phyloP scores from a whole-genome alignment of 208 protist genomes.

The Trypanosoma grayi region DNA sequence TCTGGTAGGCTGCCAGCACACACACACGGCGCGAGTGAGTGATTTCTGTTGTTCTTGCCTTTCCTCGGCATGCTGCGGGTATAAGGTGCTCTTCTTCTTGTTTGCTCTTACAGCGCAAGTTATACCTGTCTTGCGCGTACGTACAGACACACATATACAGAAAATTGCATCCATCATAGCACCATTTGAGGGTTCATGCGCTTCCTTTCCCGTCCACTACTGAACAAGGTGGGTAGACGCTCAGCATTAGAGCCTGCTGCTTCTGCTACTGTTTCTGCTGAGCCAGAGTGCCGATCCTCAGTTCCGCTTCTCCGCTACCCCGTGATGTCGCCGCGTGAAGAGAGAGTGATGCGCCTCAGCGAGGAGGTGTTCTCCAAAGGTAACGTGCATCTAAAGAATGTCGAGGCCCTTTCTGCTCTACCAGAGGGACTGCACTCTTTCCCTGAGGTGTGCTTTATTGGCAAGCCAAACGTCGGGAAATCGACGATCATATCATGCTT shows the following conservation, averaged over 20 bases:
- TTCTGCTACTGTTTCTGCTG: neutral
- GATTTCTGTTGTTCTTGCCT: neutral
- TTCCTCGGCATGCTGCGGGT: neutral
- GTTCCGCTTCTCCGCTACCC: constrained; percentile 1
- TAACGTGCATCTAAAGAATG: constrained; percentile 84
- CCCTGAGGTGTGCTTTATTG: constrained; percentile 90
- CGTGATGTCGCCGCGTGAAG: constrained; percentile 27
- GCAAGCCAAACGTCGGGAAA: constrained; percentile 86
- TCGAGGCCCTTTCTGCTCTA: constrained; percentile 63
- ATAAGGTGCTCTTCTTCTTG: neutral
- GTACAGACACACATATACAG: neutral
- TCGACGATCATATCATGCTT: constrained; percentile 82
- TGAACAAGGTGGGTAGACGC: neutral
- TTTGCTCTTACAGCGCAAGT: neutral
- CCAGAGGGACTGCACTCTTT: constrained; percentile 88
- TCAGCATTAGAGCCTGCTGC: neutral
- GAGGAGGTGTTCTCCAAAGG: constrained; percentile 81
- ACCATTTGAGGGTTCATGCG: constrained; percentile 1
- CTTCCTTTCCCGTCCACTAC: constrained; percentile 1
- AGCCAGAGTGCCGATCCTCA: neutral
- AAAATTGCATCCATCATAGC: neutral
- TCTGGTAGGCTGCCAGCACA: neutral
- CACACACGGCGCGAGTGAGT: neutral
- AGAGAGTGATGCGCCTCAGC: constrained; percentile 45
- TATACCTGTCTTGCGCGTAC: neutral